These are phyloP conservation scores for Gelatoporia subvermispora DNA, from an alignment of 768 basidiomycete species.

Conservation along the genomic window DNA sequence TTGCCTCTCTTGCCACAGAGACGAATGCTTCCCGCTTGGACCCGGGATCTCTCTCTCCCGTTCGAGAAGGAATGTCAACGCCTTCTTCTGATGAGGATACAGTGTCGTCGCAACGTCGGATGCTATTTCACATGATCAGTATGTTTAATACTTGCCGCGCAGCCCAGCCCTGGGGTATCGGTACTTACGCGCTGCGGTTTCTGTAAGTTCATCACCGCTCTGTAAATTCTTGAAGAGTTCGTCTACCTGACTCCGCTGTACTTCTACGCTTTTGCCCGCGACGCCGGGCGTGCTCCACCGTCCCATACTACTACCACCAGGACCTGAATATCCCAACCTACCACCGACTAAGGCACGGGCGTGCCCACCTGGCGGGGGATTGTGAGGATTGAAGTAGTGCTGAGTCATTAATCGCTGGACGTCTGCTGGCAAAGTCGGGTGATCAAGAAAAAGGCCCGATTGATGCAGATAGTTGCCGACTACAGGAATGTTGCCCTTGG, in stretches of 20 bases:
- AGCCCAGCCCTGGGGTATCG: background rate
- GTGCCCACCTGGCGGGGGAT: slow-evolving; percentile 69
- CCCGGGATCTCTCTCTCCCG: slow-evolving; percentile 63
- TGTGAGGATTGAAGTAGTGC: slow-evolving; percentile 87
- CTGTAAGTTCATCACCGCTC: slow-evolving; percentile 79
- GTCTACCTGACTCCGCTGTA: slow-evolving; percentile 90
- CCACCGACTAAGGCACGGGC: slow-evolving; percentile 35
- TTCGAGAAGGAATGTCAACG: slow-evolving; percentile 90
- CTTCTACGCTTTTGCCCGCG: slow-evolving; percentile 76
- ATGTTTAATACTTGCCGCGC: background rate
- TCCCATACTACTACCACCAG: slow-evolving; percentile 29
- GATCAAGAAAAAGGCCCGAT: slow-evolving; percentile 67
- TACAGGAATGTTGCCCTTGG: slow-evolving; percentile 85
- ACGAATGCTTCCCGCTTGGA: slow-evolving; percentile 57
- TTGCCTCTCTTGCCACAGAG: slow-evolving; percentile 61
- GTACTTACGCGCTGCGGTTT: slow-evolving; percentile 81
- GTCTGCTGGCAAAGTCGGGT: slow-evolving; percentile 71
- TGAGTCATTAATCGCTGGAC: slow-evolving; percentile 47
- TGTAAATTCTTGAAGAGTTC: slow-evolving; percentile 87
- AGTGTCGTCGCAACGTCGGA: slow-evolving; percentile 76
- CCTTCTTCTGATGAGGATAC: slow-evolving; percentile 98
- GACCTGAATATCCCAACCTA: slow-evolving; percentile 36
- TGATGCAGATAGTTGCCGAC: slow-evolving; percentile 74
- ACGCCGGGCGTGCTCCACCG: slow-evolving; percentile 57
- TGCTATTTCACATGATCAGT: slow-evolving; percentile 30